Conservation (phyloP, 73 alveolate species). For the Paraurostyla sp. region DNA sequence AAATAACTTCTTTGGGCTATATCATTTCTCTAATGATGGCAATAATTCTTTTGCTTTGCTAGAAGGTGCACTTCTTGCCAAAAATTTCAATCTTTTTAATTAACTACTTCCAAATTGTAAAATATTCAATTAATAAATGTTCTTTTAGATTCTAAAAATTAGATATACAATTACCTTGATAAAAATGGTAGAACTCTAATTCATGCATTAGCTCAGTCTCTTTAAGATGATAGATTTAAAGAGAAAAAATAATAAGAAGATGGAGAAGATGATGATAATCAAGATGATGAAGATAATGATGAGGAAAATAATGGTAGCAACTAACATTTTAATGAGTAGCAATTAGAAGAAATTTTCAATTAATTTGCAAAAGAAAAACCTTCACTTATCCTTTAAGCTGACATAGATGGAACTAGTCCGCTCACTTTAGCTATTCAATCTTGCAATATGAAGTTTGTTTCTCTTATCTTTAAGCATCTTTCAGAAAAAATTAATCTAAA, state of each 20-base stretch:
- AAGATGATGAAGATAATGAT: conserved; percentile 1
- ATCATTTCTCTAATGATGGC: neutral
- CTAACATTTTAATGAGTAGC: neutral
- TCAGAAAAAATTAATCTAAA: no score
- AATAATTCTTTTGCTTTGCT: neutral
- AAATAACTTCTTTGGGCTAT: conserved; percentile 16
- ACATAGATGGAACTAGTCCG: no score
- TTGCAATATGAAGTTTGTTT: no score
- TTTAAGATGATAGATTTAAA: neutral
- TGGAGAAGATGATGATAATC: neutral
- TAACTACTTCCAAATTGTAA: conserved; percentile 29
- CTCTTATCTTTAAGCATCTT: no score
- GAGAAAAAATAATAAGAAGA: neutral
- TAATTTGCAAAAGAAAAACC: neutral
- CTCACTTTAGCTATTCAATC: no score
- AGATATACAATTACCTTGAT: neutral
- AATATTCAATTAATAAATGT: neutral
- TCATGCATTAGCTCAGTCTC: neutral
- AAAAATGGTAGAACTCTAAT: neutral
- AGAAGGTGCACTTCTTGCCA: neutral
- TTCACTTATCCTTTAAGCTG: no score
- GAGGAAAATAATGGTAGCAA: neutral
- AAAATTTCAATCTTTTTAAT: neutral
- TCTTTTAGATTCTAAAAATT: neutral
- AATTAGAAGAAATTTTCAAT: neutral